Base-by-base conservation (phyloP, 2,329 filamentous ascomycete species). In the Talaromyces verruculosus region DNA sequence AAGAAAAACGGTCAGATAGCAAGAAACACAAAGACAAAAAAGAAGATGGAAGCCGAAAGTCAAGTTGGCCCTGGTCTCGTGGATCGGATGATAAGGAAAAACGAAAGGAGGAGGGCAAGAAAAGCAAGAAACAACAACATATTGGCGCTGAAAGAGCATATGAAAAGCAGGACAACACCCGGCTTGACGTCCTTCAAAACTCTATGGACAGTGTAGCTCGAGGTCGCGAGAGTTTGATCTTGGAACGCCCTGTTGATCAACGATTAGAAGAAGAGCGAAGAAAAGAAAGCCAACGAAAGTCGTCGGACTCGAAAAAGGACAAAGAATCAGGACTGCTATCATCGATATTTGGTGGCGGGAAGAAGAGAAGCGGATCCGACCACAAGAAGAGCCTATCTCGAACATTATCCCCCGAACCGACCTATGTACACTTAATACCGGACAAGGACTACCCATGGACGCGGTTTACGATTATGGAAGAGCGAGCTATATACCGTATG, bases 391-490 rank as follows among this genome's bases (percentile, higher is more conserved):
- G 89, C 70, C 84, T 84, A 7, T 87, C 90, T 58, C 87, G 92
- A 63, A 88, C 89, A 5, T 81, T 92, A 7, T 96, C 93, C 0
- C 93, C 94, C 2, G 93, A 97, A 49, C 89, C 89, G n/a, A 84
- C 86, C 0, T 87, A 88, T 69, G 88, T 90, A 61, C 84, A 89
- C 41, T 82, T 96, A 64, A 89, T 88, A 69, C 90, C 95, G 4
- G 94, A 98, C 74, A 85, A 97, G 68, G 94, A 98, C 78, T 99
- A 97, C 79, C 91, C 93, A 71, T 99, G 95, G 91, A 95, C 93
- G 1, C 86, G 95, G 51, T 99, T 98, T 74, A 93, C 93, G 13
- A 94, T 99, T 63, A 83, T 97, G 64, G 94, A 98, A 78, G 95
- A 99, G 81, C 87, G 95, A 67, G 95, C 95, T 22, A 99, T 99